Evolutionary conservation across 148 eudicot genomes (phyloP).

Genomic region (Diospyros lotus): DNA sequence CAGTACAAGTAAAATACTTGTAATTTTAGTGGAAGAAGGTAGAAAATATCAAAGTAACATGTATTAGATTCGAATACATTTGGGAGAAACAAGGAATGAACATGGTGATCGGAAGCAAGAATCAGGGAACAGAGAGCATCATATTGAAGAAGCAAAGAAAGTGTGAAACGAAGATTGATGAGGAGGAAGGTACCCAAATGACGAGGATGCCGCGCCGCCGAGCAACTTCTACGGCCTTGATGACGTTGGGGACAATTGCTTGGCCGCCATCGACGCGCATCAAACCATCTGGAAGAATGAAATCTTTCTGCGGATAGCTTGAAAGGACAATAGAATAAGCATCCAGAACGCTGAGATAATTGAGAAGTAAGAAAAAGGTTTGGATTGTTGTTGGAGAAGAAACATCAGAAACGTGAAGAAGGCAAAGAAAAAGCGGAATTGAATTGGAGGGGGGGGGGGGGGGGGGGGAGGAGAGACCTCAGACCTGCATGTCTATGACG

Average conservation of each 20-base stretch:
- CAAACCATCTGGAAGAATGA: slow-evolving; percentile 51
- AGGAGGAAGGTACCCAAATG: slow-evolving; percentile 60
- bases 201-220: slow-evolving; percentile 72
- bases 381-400: background rate
- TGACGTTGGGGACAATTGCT: slow-evolving; percentile 75
- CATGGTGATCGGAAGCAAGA: background rate
- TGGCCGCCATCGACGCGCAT: slow-evolving; percentile 61
- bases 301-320: slow-evolving; percentile 69
- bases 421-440: no score
- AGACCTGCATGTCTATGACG: slow-evolving; percentile 93
- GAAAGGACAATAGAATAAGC: background rate
- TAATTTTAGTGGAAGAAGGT: background rate
- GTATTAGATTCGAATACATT: no score
- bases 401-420: background rate
- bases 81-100: background rate
- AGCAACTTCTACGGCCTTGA: slow-evolving; percentile 78
- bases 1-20: no score
- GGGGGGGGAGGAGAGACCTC: background rate
- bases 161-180: background rate
- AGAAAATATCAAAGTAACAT: background rate
- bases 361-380: background rate
- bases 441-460: background rate
- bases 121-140: background rate
- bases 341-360: background rate
- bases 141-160: background rate